phyloP scores from a whole-genome alignment of 1,284 basidiomycete genomes.

The Cryptococcus floricola region DNA sequence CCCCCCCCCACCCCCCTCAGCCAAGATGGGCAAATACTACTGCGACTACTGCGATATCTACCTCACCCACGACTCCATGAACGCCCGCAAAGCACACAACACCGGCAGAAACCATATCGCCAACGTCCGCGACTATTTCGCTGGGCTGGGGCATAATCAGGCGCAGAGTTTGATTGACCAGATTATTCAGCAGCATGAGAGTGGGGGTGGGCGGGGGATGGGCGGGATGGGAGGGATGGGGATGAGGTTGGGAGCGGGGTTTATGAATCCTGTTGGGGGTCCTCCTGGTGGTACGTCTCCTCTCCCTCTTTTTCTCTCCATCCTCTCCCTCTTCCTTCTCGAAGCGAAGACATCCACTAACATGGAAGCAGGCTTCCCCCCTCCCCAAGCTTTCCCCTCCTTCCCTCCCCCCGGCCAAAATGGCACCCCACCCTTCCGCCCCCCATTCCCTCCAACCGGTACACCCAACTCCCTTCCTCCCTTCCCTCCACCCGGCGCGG shows the following conservation, averaged over 20 bases:
- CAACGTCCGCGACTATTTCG: conserved; percentile 97
- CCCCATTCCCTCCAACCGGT: conserved; percentile 59
- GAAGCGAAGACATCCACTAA: too few relatives aligned
- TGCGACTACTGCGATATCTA: conserved; percentile 23
- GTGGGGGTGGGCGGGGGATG: conserved; percentile 35
- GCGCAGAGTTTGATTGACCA: conserved; percentile 95
- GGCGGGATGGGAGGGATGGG: conserved; percentile 62
- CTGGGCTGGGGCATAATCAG: conserved; percentile 90
- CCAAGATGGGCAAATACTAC: conserved; percentile 24
- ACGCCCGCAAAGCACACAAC: conserved; percentile 94
- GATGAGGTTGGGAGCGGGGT: conserved; percentile 44
- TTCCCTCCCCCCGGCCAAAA: conserved; percentile 9
- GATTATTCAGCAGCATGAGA: conserved; percentile 86
- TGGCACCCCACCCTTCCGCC: conserved; percentile 31
- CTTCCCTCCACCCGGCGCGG: conserved; percentile 22
- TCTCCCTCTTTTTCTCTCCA: neutral
- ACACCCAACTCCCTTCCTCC: conserved; percentile 43
- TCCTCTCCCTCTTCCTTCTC: conserved; percentile 28
- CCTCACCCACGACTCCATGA: conserved; percentile 42
- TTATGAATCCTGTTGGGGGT: conserved; percentile 39
- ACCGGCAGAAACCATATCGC: conserved; percentile 92
- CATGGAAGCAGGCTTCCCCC: conserved; percentile 3
- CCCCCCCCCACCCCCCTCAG: too few relatives aligned
- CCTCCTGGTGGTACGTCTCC: neutral
- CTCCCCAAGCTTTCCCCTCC: conserved; percentile 4